Base-by-base conservation (phyloP, 495 filamentous ascomycete species). In the Talaromyces nanjingensis region DNA sequence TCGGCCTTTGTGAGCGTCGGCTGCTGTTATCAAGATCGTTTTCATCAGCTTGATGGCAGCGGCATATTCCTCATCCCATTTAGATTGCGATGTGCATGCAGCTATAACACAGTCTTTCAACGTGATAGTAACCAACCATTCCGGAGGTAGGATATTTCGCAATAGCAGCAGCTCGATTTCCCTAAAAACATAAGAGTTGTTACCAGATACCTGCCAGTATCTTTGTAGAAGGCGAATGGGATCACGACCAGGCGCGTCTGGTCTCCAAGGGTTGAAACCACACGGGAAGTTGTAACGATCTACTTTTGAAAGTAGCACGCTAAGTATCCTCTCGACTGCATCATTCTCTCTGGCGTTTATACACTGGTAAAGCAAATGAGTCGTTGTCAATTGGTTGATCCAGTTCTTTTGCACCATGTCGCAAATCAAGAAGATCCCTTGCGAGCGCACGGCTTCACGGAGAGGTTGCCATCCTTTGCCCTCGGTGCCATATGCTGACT, bases 391-490 rank as follows among this genome's bases (percentile, higher is more conserved):
- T 39, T 71, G 67, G 1, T 72, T 72, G 5, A 81, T 60, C 76
- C 76, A 79, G 60, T 65, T 65, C n/a, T 83, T 81, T 14, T 64
- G 53, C 49, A 87, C 80, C 65, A 87, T 85, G 9, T 80, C 74
- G 27, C 75, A 77, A 31, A 93, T 69, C 34, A 89, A 73, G 37
- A 75, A 67, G 9, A 91, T 70, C n/a, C 86, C 88, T 62, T 91
- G 87, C 5, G 88, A 82, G 62, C 89, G 82, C 24, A 87, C 87
- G 45, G 89, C 80, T 56, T 83, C 76, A 59, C 83, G 81, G 0
- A 93, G 76, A 63, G 85, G 83, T 59, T 74, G 83, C 89, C 89
- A 92, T 33, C 89, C 88, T 42, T 65, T 68, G 3, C 76, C 75
- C 49, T 72, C 73, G 8, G 74, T 71, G 8, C 82, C 76, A 58